Base-by-base conservation (phyloP, 1,284 basidiomycete species). In the Anthracocystis walkeri region DNA sequence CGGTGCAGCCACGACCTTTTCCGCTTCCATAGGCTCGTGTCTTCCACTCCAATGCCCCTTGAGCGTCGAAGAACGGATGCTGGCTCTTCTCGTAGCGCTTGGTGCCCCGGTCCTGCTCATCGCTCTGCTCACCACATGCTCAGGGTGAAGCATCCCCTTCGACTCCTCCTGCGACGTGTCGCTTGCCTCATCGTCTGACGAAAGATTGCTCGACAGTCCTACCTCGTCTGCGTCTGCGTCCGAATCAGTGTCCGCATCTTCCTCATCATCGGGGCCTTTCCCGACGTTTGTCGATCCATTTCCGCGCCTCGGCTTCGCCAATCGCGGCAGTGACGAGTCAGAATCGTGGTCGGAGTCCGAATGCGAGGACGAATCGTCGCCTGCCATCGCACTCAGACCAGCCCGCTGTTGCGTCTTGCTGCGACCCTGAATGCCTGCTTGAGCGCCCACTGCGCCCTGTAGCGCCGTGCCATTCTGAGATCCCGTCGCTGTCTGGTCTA, bases 181-280 rank as follows among this genome's bases (percentile, higher is more conserved):
- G 50, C 72, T 75, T 7, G 63, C 72, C 52, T 78, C 72, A 38
- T 69, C 76, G 27, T 72, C 71, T 16, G 69, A 72, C 23, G 74
- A 68, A 33, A 71, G 25, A 23, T 63, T 65, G 68, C 73, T 71
- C 4, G 67, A 71, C 21, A 71, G 44, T 10, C 62, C 71, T 21
- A 64, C 69, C 23, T 64, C 63, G 20, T 61, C 73, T 12, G 54
- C 64, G 7, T 60, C 60, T 10, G 45, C 64, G 23, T 56, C 54
- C 18, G 27, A 4, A 16, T 56, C 54, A 1, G n/a, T 41, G 3
- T 54, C 69, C 27, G 56, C 67, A 20, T 63, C 58, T 3, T 53
- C 67, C 18, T 56, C 61, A 5, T 58, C 65, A 4, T 66, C 63
- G 7, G 45, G 62, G 4, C 56, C 56, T 3, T 63, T 40, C 14